Evolutionary conservation across 805 yeast species (phyloP), one percentile per base, ranked within the genome.

Genomic region (Ogataea angusta): DNA sequence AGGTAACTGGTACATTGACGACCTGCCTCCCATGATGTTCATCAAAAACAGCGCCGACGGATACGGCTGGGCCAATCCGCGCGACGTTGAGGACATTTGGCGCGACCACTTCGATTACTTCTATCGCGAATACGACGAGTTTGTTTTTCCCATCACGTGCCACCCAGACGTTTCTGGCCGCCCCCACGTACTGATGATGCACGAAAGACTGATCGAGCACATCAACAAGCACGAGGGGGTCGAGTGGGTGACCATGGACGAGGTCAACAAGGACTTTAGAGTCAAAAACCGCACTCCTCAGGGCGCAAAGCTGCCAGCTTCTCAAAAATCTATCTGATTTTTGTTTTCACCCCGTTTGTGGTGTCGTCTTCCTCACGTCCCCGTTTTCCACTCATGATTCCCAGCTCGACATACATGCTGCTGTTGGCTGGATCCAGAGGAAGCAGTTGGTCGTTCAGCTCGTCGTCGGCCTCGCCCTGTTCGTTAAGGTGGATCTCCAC

Each of bases 341-440:
- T 71, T 53, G 53, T 71, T 15, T 66, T 54, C 17, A 52, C 70
- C 1, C 73, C 19, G 45, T 73, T 38, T 46, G 72, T 39, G 77
- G 79, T 47, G 44, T 66, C 40, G 78, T 80, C 29, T 47, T 54
- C 27, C 63, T 66, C 42, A 43, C 69, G 42, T 62, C 70, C 10
- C 51, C 62, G 31, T 67, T 69, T 29, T 59, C 71, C 21, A 61
- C 73, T 29, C 76, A 48, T 40, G 3, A 36, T 46, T 8, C 56
- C 60, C 17, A 52, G 41, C 30, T 55, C 63, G 10, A 59, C 56
- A 29, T 54, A 51, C 58, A 58, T 59, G 24, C 57, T 55, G 29
- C 59, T 52, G 23, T 45, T 44, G 8, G 40, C 46, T n/a, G 40
- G 46, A 16, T 42, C 46, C 13, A 45, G 36, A 9, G 28, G 31